phyloP scores from a whole-genome alignment of 805 yeast genomes.

The Wickerhamiella spandovensis region DNA sequence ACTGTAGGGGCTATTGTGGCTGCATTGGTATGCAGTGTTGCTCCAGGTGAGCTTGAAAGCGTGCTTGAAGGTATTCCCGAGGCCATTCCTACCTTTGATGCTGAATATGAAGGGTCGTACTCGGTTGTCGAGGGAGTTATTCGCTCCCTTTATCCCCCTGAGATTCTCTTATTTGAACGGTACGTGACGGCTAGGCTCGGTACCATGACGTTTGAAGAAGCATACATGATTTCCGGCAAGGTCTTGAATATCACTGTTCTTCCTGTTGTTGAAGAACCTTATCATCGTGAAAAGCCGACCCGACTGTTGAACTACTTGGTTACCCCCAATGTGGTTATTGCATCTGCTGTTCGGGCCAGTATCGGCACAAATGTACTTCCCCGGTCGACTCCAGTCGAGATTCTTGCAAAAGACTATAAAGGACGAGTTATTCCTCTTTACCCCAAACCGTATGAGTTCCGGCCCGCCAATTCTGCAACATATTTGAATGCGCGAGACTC shows the following conservation, averaged over 20 bases:
- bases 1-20: conserved; percentile 94
- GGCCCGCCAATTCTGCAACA: conserved; percentile 31
- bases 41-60: conserved; percentile 46
- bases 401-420: conserved; percentile 43
- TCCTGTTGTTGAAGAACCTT: conserved; percentile 42
- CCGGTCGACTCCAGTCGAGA: conserved; percentile 15
- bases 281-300: conserved; percentile 21
- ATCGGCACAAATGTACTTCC: conserved; percentile 46
- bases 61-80: conserved; percentile 24
- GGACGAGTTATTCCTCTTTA: conserved; percentile 26
- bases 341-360: conserved; percentile 72
- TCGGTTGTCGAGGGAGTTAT: conserved; percentile 63
- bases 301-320: conserved; percentile 70
- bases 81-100: conserved; percentile 14
- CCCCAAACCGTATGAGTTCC: conserved; percentile 15
- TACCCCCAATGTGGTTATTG: conserved; percentile 72
- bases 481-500: conserved; percentile 33
- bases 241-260: conserved; percentile 75
- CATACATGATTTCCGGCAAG: conserved; percentile 64
- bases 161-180: conserved; percentile 62
- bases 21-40: conserved; percentile 61
- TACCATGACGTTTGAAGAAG: conserved; percentile 85
- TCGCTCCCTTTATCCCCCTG: conserved; percentile 75
- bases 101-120: conserved; percentile 12
- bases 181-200: conserved; percentile 68